These are phyloP conservation scores for Lachnellula suecica DNA, from an alignment of 2,329 filamentous ascomycete species.

Conservation along the genomic window DNA sequence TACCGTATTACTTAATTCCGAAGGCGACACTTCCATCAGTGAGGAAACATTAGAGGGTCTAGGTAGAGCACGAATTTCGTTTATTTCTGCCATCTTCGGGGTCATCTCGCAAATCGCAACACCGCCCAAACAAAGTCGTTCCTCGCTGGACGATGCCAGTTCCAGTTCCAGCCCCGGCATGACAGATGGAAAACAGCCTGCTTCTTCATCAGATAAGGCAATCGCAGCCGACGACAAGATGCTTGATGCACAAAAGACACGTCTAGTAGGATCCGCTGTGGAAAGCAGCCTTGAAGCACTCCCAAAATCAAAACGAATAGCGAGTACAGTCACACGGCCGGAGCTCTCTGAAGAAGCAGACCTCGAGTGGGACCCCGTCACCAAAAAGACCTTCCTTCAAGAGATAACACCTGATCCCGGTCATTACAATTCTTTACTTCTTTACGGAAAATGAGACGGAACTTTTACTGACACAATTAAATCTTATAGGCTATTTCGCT, in stretches of 20 bases:
- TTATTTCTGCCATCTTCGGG: slow-evolving; percentile 74
- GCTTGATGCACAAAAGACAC: slow-evolving; percentile 14
- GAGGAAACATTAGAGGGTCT: slow-evolving; percentile 89
- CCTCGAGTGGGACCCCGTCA: slow-evolving; percentile 14
- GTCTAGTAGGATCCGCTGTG: slow-evolving; percentile 12
- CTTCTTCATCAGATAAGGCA: neutral
- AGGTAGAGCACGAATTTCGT: slow-evolving; percentile 83
- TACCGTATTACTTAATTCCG: slow-evolving; percentile 83
- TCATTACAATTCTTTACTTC: slow-evolving; percentile 12
- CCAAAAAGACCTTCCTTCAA: slow-evolving; percentile 29
- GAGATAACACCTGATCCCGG: slow-evolving; percentile 67
- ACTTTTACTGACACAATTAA: neutral
- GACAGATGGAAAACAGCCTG: neutral
- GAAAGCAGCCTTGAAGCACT: slow-evolving; percentile 1
- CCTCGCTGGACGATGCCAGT: slow-evolving; percentile 1
- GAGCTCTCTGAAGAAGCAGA: slow-evolving; percentile 12
- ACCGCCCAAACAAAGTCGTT: slow-evolving; percentile 31
- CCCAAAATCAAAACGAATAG: neutral
- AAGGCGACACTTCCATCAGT: slow-evolving; percentile 90
- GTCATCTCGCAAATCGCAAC: slow-evolving; percentile 67
- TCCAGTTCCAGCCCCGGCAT: neutral
- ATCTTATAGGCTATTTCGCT: slow-evolving; percentile 80
- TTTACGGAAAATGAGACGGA: too few species aligned
- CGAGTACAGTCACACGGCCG: slow-evolving; percentile 1
- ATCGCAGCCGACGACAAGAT: slow-evolving; percentile 11